phyloP scores from a whole-genome alignment of 2,329 filamentous ascomycete genomes.

The Davidsoniella australis region DNA sequence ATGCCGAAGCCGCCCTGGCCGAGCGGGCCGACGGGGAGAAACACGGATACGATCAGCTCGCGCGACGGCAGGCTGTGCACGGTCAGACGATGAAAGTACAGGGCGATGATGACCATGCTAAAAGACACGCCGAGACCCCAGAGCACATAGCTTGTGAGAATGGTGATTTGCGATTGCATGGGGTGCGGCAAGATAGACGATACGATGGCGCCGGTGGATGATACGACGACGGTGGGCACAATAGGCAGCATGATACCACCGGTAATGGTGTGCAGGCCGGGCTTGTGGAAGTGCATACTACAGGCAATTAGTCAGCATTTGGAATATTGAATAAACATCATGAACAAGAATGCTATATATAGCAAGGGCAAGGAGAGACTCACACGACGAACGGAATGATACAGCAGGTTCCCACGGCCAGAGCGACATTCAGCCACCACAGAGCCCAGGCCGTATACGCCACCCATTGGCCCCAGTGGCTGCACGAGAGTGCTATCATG shows the following conservation, averaged over 20 bases:
- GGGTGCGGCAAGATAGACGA: conserved; percentile 40
- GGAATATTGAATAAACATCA: background rate
- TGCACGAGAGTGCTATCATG: conserved; percentile 43
- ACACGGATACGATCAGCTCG: conserved; percentile 51
- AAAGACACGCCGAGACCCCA: conserved; percentile 47
- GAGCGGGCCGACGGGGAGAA: conserved; percentile 49
- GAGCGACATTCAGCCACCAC: conserved; percentile 39
- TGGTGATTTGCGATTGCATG: conserved; percentile 39
- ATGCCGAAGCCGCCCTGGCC: conserved; percentile 49
- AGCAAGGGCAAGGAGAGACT: conserved; percentile 12
- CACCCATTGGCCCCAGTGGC: conserved; percentile 44
- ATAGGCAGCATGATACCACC: conserved; percentile 50
- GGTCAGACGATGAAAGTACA: conserved; percentile 54
- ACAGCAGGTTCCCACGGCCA: conserved; percentile 36
- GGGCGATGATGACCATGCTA: conserved; percentile 42
- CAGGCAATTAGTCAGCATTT: background rate
- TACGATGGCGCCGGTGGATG: conserved; percentile 46
- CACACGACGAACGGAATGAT: conserved; percentile 41
- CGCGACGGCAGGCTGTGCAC: conserved; percentile 48
- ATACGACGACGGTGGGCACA: conserved; percentile 47
- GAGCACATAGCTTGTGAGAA: conserved; percentile 49
- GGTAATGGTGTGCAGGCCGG: conserved; percentile 39
- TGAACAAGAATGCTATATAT: background rate
- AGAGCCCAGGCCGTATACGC: conserved; percentile 36
- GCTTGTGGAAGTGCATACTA: conserved; percentile 25